Evolutionary conservation across 2,329 filamentous ascomycete species (phyloP).

Genomic region (Trichoderma cornu-damae): DNA sequence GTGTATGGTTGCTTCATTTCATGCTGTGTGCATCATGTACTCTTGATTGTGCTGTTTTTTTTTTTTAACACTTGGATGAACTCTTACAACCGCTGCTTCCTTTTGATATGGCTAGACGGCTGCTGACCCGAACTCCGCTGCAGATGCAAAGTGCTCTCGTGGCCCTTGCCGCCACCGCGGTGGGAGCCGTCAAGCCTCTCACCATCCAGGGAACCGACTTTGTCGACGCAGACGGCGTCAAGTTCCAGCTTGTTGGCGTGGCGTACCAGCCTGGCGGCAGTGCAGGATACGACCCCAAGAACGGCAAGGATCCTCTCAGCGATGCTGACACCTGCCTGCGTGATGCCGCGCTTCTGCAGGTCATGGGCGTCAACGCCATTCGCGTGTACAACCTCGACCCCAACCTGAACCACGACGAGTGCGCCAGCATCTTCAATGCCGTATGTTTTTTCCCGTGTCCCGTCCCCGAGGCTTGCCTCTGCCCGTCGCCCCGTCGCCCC

Average conservation of each 20-base stretch:
- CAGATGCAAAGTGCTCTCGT: constrained; percentile 43
- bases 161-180: constrained; percentile 49
- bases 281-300: constrained; percentile 52
- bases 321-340: constrained; percentile 54
- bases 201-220: constrained; percentile 54
- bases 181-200: constrained; percentile 53
- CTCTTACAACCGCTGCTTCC: too few species aligned
- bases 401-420: constrained; percentile 60
- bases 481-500: not conserved
- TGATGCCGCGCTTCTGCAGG: constrained; percentile 62
- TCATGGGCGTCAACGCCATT: constrained; percentile 60
- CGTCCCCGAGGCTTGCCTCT: too few species aligned
- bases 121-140: not conserved
- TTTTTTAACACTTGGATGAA: too few species aligned
- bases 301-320: constrained; percentile 55
- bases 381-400: constrained; percentile 66
- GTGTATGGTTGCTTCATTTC: too few species aligned
- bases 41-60: too few species aligned
- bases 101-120: not conserved
- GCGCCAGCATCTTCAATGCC: constrained; percentile 63
- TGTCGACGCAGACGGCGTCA: constrained; percentile 53
- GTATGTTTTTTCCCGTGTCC: constrained; percentile 30
- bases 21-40: not conserved
- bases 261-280: constrained; percentile 66
- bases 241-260: constrained; percentile 62